phyloP scores from a whole-genome alignment of 139 green algal genomes.

The Chlamydomonas sphaeroides region DNA sequence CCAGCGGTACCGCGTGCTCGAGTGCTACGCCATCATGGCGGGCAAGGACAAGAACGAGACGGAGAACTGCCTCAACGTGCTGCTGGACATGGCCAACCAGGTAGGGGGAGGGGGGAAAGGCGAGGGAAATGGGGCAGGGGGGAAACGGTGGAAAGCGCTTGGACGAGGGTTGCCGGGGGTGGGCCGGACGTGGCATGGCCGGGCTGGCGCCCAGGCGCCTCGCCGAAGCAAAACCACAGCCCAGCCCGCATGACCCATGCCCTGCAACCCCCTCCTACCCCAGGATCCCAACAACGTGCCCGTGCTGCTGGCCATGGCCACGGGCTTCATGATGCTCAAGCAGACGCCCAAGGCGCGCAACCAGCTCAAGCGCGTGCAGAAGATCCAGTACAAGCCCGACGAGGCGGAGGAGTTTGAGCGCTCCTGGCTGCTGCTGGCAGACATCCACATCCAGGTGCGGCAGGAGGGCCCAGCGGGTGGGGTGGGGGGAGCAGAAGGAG shows the following conservation, averaged over 20 bases:
- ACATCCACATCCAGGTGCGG: slow-evolving; percentile 78
- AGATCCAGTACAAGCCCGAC: slow-evolving; percentile 79
- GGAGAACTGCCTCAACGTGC: slow-evolving; percentile 41
- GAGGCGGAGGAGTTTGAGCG: slow-evolving; percentile 83
- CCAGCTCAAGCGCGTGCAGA: slow-evolving; percentile 73
- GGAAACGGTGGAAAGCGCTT: no score
- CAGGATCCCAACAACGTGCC: slow-evolving; percentile 74
- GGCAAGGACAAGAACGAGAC: slow-evolving; percentile 56
- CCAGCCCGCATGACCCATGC: no score
- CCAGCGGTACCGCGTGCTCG: slow-evolving; percentile 62
- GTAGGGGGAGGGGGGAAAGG: no score
- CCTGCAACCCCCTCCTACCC: not conserved
- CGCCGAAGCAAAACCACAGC: no score
- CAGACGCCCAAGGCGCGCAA: slow-evolving; percentile 82
- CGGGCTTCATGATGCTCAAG: slow-evolving; percentile 79
- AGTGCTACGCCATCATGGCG: slow-evolving; percentile 71
- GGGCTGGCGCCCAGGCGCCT: no score
- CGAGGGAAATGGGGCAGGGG: no score
- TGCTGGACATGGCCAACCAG: slow-evolving; percentile 70
- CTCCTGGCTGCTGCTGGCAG: slow-evolving; percentile 81
- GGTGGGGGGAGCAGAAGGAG: no score
- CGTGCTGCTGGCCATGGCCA: slow-evolving; percentile 80
- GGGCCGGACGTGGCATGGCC: no score
- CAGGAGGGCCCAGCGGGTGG: no score
- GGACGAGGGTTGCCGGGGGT: no score